Conservation (phyloP, 352 stramenopile species). For the Pythium pectinolyticum region DNA sequence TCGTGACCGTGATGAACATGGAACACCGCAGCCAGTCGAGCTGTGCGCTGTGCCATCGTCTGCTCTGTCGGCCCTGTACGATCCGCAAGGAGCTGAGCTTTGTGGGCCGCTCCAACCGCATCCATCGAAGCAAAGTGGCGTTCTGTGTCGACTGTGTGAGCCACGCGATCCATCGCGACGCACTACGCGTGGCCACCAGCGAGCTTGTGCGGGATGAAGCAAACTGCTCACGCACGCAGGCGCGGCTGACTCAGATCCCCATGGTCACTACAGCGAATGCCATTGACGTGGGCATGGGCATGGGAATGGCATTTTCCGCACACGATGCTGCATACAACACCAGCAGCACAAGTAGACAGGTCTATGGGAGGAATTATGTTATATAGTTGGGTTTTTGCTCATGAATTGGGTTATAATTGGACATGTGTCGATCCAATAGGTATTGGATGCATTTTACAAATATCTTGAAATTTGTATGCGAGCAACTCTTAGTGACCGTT, state of each 20-base stretch:
- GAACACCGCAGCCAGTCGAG: neutral
- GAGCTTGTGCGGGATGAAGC: neutral
- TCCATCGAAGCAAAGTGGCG: conserved; percentile 15
- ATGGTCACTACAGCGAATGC: no score
- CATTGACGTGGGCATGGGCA: no score
- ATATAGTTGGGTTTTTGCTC: no score
- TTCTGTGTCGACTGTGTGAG: conserved; percentile 14
- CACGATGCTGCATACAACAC: no score
- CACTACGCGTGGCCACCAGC: neutral
- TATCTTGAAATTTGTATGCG: no score
- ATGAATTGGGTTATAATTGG: no score
- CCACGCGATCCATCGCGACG: neutral
- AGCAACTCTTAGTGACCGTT: no score
- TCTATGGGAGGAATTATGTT: no score
- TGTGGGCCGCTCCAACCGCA: conserved; percentile 18
- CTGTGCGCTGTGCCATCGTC: conserved; percentile 10
- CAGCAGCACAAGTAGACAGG: no score
- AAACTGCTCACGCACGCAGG: neutral
- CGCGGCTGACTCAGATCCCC: neutral
- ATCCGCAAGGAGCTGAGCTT: conserved; percentile 23
- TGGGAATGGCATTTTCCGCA: no score
- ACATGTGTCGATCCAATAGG: no score
- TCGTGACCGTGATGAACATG: neutral
- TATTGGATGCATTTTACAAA: no score
- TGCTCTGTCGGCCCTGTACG: conserved; percentile 14